Evolutionary conservation across 2,329 filamentous ascomycete species (phyloP).

Genomic region (Dothistroma septosporum): DNA sequence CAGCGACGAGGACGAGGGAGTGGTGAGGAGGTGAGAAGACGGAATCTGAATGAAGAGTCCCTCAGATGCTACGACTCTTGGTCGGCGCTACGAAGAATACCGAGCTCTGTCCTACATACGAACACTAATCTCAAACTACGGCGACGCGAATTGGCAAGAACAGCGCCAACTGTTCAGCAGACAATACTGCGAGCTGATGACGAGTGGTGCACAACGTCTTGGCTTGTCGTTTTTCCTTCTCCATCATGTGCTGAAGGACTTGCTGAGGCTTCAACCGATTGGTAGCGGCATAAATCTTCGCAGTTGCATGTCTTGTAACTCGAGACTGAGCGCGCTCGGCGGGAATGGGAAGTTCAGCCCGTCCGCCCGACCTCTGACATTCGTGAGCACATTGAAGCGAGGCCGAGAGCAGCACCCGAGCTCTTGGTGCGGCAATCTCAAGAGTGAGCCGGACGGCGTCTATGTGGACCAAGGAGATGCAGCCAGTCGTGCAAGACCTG

Average conservation of each 20-base stretch:
- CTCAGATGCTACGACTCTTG: no score
- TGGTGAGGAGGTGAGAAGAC: not conserved
- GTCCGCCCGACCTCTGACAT: not conserved
- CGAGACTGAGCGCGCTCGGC: not conserved
- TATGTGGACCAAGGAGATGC: not conserved
- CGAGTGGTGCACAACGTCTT: not conserved
- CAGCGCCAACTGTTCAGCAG: not conserved
- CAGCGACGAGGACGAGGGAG: not conserved
- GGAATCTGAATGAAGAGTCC: not conserved
- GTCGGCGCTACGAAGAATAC: not conserved
- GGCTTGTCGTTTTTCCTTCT: not conserved
- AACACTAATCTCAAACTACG: not conserved
- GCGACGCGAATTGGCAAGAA: not conserved
- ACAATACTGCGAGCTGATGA: not conserved
- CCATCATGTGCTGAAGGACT: not conserved
- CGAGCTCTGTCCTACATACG: not conserved
- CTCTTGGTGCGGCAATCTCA: not conserved
- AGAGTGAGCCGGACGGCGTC: not conserved
- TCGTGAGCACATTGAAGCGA: not conserved
- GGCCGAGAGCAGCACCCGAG: not conserved
- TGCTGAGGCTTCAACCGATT: not conserved
- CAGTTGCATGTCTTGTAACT: not conserved
- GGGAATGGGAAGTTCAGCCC: not conserved
- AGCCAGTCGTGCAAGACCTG: not conserved
- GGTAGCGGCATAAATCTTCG: not conserved